phyloP scores from a whole-genome alignment of 306 rosid species.

The Inga leiocalycina region DNA sequence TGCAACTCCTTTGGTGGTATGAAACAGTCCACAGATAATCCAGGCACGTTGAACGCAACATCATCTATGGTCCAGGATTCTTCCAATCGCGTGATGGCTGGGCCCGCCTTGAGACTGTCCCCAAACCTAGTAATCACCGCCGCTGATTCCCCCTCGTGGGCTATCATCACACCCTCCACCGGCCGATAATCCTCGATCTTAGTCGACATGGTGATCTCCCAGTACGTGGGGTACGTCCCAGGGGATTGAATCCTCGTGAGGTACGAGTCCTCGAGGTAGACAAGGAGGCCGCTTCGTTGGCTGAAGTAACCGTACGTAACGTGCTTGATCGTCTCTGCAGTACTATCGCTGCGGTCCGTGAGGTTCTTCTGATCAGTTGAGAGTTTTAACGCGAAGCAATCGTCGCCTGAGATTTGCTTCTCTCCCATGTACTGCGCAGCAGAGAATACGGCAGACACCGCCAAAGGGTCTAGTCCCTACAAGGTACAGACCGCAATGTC shows the following conservation, averaged over 20 bases:
- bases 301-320: slow-evolving; percentile 74
- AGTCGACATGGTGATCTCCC: slow-evolving; percentile 86
- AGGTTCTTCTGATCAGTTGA: slow-evolving; percentile 73
- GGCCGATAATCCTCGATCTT: slow-evolving; percentile 65
- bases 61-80: slow-evolving; percentile 86
- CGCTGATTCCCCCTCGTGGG: slow-evolving; percentile 63
- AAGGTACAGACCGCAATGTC: slow-evolving; percentile 27
- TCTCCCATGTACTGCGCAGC: slow-evolving; percentile 79
- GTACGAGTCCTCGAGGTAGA: slow-evolving; percentile 73
- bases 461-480: slow-evolving; percentile 87
- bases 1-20: slow-evolving; percentile 74
- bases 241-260: slow-evolving; percentile 84
- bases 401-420: slow-evolving; percentile 55
- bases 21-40: slow-evolving; percentile 77
- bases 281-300: slow-evolving; percentile 72
- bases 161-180: slow-evolving; percentile 74
- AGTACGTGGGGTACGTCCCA: slow-evolving; percentile 71
- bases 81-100: slow-evolving; percentile 65
- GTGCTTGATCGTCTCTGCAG: slow-evolving; percentile 93
- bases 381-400: slow-evolving; percentile 72
- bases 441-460: slow-evolving; percentile 65
- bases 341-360: slow-evolving; percentile 70
- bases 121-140: slow-evolving; percentile 73
- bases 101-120: slow-evolving; percentile 59
- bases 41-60: slow-evolving; percentile 75